A percentile compares a stretch with the other conserved stretches of the same genome.
Conservation (phyloP, 176 grass and related monocot species). For the Oryza longistaminata region DNA sequence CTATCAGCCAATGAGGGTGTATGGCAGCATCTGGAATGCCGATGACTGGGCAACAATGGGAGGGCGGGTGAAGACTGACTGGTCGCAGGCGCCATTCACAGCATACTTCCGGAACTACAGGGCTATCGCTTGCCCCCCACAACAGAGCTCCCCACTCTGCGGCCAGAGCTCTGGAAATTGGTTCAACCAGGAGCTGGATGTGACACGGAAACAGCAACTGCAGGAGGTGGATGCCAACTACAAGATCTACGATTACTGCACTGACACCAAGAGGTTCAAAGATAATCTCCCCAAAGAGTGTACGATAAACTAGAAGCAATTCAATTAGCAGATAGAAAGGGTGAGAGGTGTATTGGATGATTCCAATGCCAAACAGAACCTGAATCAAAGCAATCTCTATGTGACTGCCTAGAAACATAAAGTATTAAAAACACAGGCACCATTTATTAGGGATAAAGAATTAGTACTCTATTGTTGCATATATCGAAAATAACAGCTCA, state of each 20-base stretch:
- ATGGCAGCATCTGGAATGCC: slow-evolving; percentile 58
- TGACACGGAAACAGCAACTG: slow-evolving; percentile 36
- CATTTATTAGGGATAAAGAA: neutral
- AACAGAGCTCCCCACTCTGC: slow-evolving; percentile 20
- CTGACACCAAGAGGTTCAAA: slow-evolving; percentile 47
- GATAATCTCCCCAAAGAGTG: slow-evolving; percentile 42
- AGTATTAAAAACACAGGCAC: neutral
- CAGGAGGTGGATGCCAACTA: slow-evolving; percentile 35
- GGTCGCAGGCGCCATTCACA: slow-evolving; percentile 57
- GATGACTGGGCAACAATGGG: slow-evolving; percentile 75
- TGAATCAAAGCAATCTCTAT: slow-evolving; percentile 30
- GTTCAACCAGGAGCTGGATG: slow-evolving; percentile 41
- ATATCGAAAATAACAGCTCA: neutral
- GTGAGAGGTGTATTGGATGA: slow-evolving; percentile 29
- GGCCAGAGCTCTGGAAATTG: slow-evolving; percentile 28
- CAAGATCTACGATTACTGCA: slow-evolving; percentile 73
- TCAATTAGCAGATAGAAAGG: slow-evolving; percentile 25
- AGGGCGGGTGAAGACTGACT: slow-evolving; percentile 61
- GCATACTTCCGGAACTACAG: slow-evolving; percentile 69
- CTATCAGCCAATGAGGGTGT: slow-evolving; percentile 61
- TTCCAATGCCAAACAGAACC: neutral
- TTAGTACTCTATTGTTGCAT: neutral
- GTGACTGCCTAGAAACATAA: neutral
- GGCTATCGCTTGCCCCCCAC: slow-evolving; percentile 27
- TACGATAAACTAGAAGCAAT: slow-evolving; percentile 25